A percentile compares a stretch with the other conserved stretches of the same genome.
These are phyloP conservation scores for Hypoxylon sp. DNA, from an alignment of 2,329 filamentous ascomycete genomes.

Conservation along the genomic window DNA sequence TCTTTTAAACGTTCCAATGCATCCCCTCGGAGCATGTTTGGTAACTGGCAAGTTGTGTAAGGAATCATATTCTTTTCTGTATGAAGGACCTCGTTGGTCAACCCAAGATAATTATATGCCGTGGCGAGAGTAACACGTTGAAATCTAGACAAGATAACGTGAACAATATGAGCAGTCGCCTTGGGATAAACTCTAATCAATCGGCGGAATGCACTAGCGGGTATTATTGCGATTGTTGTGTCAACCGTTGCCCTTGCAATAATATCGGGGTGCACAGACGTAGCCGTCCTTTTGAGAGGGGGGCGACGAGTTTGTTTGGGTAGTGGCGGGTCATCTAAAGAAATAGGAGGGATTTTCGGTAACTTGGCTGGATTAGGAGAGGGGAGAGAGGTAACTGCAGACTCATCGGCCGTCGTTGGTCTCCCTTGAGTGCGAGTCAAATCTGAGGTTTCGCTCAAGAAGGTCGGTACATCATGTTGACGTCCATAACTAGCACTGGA, in stretches of 20 bases:
- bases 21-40: slow-evolving; percentile 88
- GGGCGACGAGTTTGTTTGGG: slow-evolving; percentile 56
- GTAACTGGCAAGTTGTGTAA: slow-evolving; percentile 91
- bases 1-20: slow-evolving; percentile 89
- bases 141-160: slow-evolving; percentile 94
- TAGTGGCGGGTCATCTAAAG: slow-evolving; percentile 69
- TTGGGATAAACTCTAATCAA: slow-evolving; percentile 95
- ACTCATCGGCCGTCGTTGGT: slow-evolving; percentile 49
- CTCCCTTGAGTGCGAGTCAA: slow-evolving; percentile 12
- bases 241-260: slow-evolving; percentile 96
- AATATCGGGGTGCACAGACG: slow-evolving; percentile 95
- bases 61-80: slow-evolving; percentile 95
- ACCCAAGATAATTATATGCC: slow-evolving; percentile 91
- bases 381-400: slow-evolving; percentile 44
- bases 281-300: slow-evolving; percentile 65
- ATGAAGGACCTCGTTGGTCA: slow-evolving; percentile 91
- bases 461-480: slow-evolving; percentile 37
- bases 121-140: slow-evolving; percentile 96
- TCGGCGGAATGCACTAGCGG: slow-evolving; percentile 93
- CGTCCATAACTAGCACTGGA: slow-evolving; percentile 40
- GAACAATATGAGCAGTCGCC: slow-evolving; percentile 96
- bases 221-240: slow-evolving; percentile 98
- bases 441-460: slow-evolving; percentile 34
- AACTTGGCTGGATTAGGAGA: slow-evolving; percentile 58
- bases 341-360: slow-evolving; percentile 80